A percentile compares a stretch with the other conserved stretches of the same genome.
Evolutionary conservation across 371 early-diverging fungal genomes (phyloP).

Genomic region (Mortierella sp.): DNA sequence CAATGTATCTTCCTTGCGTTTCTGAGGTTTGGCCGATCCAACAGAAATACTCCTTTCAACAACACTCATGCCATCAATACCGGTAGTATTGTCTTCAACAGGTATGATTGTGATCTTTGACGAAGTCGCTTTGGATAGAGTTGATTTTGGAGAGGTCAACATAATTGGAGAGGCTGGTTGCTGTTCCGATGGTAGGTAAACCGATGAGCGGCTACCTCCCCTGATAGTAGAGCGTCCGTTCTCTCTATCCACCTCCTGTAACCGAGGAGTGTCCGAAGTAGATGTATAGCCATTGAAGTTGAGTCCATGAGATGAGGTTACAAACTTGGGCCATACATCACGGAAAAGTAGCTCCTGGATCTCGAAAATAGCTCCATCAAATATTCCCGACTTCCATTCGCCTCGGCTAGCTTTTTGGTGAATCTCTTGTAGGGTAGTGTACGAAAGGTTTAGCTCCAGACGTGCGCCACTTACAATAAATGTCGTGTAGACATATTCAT

Average conservation of each 20-base stretch:
- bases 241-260: neutral
- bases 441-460: constrained; percentile 47
- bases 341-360: constrained; percentile 52
- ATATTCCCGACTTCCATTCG: constrained; percentile 49
- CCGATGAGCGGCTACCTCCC: constrained; percentile 8
- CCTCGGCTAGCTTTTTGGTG: constrained; percentile 26
- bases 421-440: constrained; percentile 31
- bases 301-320: constrained; percentile 43
- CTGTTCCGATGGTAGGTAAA: constrained; percentile 4
- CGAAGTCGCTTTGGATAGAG: constrained; percentile 26
- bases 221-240: neutral
- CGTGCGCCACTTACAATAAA: constrained; percentile 42
- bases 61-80: neutral
- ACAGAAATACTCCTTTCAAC: constrained; percentile 6
- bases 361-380: constrained; percentile 44
- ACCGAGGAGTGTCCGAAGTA: neutral
- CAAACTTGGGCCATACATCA: constrained; percentile 56
- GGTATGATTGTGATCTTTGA: neutral
- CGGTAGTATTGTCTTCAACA: neutral
- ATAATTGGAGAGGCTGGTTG: constrained; percentile 13
- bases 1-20: neutral
- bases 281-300: constrained; percentile 2
- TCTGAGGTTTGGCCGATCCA: neutral
- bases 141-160: constrained; percentile 18
- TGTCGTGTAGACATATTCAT: constrained; percentile 47